Base-by-base conservation (phyloP, 805 yeast genomes). In the Kodamaea kaohsiungensis region DNA sequence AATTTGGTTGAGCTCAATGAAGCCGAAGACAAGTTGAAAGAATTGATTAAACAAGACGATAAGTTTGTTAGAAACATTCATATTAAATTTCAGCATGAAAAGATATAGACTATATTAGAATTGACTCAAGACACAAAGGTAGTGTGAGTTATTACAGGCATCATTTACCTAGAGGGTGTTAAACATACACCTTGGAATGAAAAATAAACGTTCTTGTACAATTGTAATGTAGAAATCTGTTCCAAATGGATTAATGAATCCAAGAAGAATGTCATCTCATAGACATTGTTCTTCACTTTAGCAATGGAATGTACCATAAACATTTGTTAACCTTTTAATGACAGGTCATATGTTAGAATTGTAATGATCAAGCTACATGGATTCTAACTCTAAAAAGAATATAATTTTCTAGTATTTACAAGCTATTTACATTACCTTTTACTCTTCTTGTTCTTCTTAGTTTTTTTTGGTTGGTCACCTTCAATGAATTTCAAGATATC, bases 401-500 rank as follows among this genome's bases (percentile, higher is more conserved):
- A 12, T 15, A 40, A 40, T 17, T 40, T 25, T 40, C 45, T 40
- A 38, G 19, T 35, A 38, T 33, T 19, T 48, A 37, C 19, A 48
- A 48, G 50, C 43, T 48, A 48, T 39, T 27, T 46, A 46, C 48
- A 46, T 49, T 48, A 48, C 54, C 48, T 51, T 39, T 49, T 51
- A 19, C 39, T 27, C 48, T 57, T 57, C 53, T 40, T 40, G 17
- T 12, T 40, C 25, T 57, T 57, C 25, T 53, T 53, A 30, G 50
- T 18, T 49, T 54, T 54, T 39, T 45, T 54, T 18, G 54, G 55
- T 17, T 19, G 27, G 10, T 66, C 56, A 50, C 93, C 93, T 67
- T 86, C 87, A 63, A 89, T 87, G 64, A 84, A 89, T 56, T 78
- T 77, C 70, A 89, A 73, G 55, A 89, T 78, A 56, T 88, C 96